Percentiles rank a stretch among this genome's conserved stretches.
Evolutionary conservation across 176 grass and related monocot species (phyloP).

Genomic region (Triticum dicoccoides): DNA sequence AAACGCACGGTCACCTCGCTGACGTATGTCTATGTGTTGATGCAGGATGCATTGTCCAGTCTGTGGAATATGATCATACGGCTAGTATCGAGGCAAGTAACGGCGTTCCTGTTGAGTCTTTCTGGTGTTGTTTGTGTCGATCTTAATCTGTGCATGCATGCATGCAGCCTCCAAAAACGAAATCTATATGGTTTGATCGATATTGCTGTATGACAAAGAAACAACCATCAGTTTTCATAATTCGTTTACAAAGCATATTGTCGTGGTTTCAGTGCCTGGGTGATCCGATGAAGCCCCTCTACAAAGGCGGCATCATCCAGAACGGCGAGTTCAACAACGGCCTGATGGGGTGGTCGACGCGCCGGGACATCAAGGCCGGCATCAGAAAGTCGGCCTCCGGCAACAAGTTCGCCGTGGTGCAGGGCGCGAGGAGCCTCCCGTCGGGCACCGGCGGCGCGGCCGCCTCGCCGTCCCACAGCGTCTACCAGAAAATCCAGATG

Average conservation of each 20-base stretch:
- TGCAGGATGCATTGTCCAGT: slow-evolving; percentile 25
- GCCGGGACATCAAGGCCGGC: slow-evolving; percentile 5
- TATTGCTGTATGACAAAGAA: too few species aligned
- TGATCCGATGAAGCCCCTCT: slow-evolving; percentile 44
- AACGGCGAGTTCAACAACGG: slow-evolving; percentile 53
- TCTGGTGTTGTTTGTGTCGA: not conserved
- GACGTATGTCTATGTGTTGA: not conserved
- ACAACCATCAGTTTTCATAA: too few species aligned
- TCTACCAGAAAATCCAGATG: slow-evolving; percentile 59
- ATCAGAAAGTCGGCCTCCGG: slow-evolving; percentile 28
- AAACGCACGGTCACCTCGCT: not conserved
- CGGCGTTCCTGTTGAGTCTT: not conserved
- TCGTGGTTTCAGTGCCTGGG: slow-evolving; percentile 40
- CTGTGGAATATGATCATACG: slow-evolving; percentile 53
- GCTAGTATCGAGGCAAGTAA: slow-evolving; percentile 47
- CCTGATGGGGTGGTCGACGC: slow-evolving; percentile 37
- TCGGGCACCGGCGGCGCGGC: slow-evolving; percentile 20
- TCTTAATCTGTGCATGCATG: not conserved
- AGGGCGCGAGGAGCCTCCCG: slow-evolving; percentile 9
- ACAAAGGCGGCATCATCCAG: slow-evolving; percentile 49
- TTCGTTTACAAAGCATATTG: too few species aligned
- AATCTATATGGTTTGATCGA: not conserved
- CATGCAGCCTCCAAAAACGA: not conserved
- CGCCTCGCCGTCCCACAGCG: slow-evolving; percentile 23
- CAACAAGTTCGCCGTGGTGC: slow-evolving; percentile 40